Percentiles rank a stretch among this genome's conserved stretches.
phyloP scores from a whole-genome alignment of 139 green algal species.

The Coccomyxa sp. region DNA sequence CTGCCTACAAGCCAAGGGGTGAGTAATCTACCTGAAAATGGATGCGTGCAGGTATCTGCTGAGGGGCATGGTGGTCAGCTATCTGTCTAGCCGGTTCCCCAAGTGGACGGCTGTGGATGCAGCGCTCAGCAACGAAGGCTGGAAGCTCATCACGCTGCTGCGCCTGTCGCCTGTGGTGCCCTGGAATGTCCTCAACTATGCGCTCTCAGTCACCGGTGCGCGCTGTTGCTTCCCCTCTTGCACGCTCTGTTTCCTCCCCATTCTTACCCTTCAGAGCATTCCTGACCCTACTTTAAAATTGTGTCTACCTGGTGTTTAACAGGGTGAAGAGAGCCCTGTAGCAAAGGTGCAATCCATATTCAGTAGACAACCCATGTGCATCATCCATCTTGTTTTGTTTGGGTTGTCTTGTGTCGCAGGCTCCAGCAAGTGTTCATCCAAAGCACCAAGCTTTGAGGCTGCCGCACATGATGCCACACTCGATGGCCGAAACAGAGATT shows the following conservation, averaged over 20 bases:
- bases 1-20: too few species aligned
- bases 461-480: too few species aligned
- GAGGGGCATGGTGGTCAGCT: conserved; percentile 36
- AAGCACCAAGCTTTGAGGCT: too few species aligned
- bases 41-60: conserved; percentile 32
- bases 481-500: too few species aligned
- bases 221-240: not conserved
- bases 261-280: not conserved
- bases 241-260: not conserved
- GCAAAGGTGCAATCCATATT: not conserved
- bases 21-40: not conserved
- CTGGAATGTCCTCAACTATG: conserved; percentile 65
- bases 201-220: conserved; percentile 40
- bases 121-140: conserved; percentile 26
- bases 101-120: conserved; percentile 40
- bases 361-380: too few species aligned
- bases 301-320: not conserved
- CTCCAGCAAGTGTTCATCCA: too few species aligned
- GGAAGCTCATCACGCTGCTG: conserved; percentile 61
- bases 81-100: conserved; percentile 36
- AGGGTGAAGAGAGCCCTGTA: not conserved
- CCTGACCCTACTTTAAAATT: not conserved
- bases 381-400: too few species aligned
- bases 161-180: conserved; percentile 50
- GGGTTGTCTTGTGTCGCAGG: too few species aligned